Evolutionary conservation across 2,329 filamentous ascomycete genomes (phyloP).

Genomic region (Grosmannia serpens): DNA sequence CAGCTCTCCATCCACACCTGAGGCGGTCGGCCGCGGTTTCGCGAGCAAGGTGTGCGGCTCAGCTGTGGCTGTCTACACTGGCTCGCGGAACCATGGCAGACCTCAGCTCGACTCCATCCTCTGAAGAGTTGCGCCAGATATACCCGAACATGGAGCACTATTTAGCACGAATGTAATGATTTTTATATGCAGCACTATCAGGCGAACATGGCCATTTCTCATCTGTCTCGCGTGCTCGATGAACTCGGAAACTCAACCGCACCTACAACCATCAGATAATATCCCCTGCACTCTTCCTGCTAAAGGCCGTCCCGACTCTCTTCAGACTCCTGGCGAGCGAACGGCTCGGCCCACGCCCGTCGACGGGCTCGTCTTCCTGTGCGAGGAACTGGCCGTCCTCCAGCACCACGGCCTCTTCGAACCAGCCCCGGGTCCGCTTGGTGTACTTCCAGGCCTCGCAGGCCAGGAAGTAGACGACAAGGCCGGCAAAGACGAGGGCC

Average conservation of each 20-base stretch:
- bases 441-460: slow-evolving; percentile 57
- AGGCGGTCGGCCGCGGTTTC: background rate
- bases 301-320: background rate
- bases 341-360: background rate
- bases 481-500: slow-evolving; percentile 53
- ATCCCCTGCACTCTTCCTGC: background rate
- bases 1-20: slow-evolving; percentile 7
- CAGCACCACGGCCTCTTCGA: background rate
- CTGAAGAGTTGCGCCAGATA: no score
- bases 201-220: no score
- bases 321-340: background rate
- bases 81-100: no score
- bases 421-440: background rate
- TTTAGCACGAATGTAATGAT: background rate
- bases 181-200: background rate
- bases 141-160: no score
- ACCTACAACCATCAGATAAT: background rate
- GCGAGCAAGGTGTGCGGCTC: no score
- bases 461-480: slow-evolving; percentile 52
- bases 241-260: background rate
- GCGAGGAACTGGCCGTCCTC: background rate
- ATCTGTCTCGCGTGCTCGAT: no score
- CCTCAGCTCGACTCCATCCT: no score
- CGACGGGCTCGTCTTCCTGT: background rate
- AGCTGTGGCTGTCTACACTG: no score